Conservation (phyloP, 805 yeast genomes). For the Kuraishia borneana region DNA sequence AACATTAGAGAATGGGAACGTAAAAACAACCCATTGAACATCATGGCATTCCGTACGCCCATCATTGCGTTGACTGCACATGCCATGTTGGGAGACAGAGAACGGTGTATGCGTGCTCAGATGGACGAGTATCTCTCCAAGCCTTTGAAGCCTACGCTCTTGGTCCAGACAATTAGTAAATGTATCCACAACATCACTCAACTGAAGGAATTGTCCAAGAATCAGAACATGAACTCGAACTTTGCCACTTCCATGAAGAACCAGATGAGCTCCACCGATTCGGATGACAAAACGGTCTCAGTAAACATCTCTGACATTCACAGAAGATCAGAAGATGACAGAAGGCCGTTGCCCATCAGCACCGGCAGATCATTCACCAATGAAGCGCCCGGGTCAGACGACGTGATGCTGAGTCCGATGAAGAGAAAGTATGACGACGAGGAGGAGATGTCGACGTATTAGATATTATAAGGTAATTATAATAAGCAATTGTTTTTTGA, state of each 20-base stretch:
- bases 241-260: neutral
- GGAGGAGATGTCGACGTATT: neutral
- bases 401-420: neutral
- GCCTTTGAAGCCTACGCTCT: slow-evolving; percentile 73
- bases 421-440: slow-evolving; percentile 1
- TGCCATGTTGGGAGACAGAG: slow-evolving; percentile 91
- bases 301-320: slow-evolving; percentile 1
- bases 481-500: no score
- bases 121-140: slow-evolving; percentile 89
- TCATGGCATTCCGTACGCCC: slow-evolving; percentile 67
- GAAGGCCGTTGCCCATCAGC: neutral
- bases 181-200: slow-evolving; percentile 65
- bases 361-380: neutral
- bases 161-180: slow-evolving; percentile 77
- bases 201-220: slow-evolving; percentile 40
- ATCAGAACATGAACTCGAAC: slow-evolving; percentile 1
- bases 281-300: neutral
- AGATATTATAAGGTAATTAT: no score
- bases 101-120: slow-evolving; percentile 74
- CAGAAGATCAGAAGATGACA: neutral
- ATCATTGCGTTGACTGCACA: slow-evolving; percentile 87
- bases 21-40: slow-evolving; percentile 60
- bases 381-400: neutral
- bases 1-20: slow-evolving; percentile 83
- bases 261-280: neutral